Evolutionary conservation across 495 filamentous ascomycete genomes (phyloP), one percentile per base, ranked within the genome.

Genomic region (Xanthoparmelia taractica): DNA sequence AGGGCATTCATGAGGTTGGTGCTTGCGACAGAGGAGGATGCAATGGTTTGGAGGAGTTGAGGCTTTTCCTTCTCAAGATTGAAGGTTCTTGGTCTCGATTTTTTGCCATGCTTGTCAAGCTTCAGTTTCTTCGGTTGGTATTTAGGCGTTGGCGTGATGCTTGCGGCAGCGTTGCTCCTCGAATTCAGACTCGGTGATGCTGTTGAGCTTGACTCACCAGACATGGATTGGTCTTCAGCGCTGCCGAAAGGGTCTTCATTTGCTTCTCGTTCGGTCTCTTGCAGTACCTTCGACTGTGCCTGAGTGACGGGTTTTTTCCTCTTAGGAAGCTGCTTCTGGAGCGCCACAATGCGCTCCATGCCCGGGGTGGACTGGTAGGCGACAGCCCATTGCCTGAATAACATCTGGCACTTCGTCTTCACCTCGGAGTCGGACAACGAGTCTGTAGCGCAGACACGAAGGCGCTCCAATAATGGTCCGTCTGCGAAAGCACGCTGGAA

Each of bases 1-100:
- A 99, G 79, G 25, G 87, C 85, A 74, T 99, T 99, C 68, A 85
- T 80, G 45, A 99, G 79, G 72, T 97, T 96, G 0, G 91, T 97
- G 47, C 91, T 88, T 13, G 92, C 89, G 31, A 97, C 87, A 0
- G 88, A 90, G 1, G 92, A 83, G 23, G 90, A 88, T 4, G 92
- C 95, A 43, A 97, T 87, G 25, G 85, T 83, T 59, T 85, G 82
- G 57, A 95, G 83, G 73, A 99, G 88, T 36, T 88, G 79, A 1
- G 87, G 88, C 70, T 91, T 92, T 73, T 98, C 93, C 47, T 84
- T 88, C 63, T 95, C 91, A 2, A 97, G 78, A 71, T 88, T 92
- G 77, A 96, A 96, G 12, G 72, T 58, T 63, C 77, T 80, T 61
- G 70, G 75, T 69, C 78, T 79, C 63, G 79, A 79, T 65, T 73